Base-by-base conservation (phyloP, 352 stramenopile species). In the Thalassiosira hispida region DNA sequence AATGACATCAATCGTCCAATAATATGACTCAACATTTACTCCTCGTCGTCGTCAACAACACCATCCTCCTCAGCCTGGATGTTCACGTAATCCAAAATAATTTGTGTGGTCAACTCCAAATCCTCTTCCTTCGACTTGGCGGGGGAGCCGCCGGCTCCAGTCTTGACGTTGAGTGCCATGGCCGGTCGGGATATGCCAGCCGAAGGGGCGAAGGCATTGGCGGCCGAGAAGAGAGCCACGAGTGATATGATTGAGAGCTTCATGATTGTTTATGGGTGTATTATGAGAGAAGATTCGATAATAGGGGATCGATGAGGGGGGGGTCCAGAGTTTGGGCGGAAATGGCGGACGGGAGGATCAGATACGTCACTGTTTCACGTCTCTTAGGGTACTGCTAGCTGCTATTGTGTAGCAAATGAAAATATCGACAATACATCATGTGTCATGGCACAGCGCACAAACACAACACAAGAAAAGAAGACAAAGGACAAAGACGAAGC, bases 11-110 rank as follows among this genome's bases (percentile, higher is more conserved):
- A n/a, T n/a, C n/a, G n/a, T n/a, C n/a, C n/a, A n/a, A n/a, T n/a
- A n/a, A n/a, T n/a, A n/a, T n/a, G n/a, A n/a, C n/a, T n/a, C n/a
- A 52, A 49, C 29, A 18, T 79, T 71, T 77, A 77, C 56, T 77
- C 59, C 16, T 79, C 70, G 49, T 72, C 61, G 29, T 68, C 60
- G 27, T 79, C 70, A 38, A 65, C 61, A 31, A 44, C 31, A 40
- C 53, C 59, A 9, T 53, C 60, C 31, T 79, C 60, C n/a, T 18
- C 47, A 49, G 44, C 38, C 44, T 51, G 23, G 7, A 44, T 1
- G 27, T 77, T 77, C 6, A 77, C 56, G 25, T 79, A 40, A 42
- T 80, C 64, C 49, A 80, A 57, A 49, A 80, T 80, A 25, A 80
- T 52, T 52, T 73, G 42, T 35, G 47, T 63, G 8, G 72, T 80